Base-by-base conservation (phyloP, 1,284 basidiomycete genomes). In the Abortiporus biennis region DNA sequence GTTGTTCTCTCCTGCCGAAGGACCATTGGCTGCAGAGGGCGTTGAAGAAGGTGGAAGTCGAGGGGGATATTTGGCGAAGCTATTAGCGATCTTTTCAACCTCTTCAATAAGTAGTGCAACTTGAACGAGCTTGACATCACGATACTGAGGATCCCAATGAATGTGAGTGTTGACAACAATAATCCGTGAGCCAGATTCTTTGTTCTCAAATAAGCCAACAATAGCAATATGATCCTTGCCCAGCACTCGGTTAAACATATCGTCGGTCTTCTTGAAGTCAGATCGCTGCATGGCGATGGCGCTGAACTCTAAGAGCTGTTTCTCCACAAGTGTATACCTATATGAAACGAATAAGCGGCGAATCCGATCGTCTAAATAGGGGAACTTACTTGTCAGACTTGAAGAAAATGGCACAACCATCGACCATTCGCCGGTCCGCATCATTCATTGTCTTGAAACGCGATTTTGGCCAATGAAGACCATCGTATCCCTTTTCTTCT, bases 211-310 rank as follows among this genome's bases (percentile, higher is more conserved):
- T 34, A 92, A 74, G 49, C 85, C 85, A 38, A 95, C 74, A 48
- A 94, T 81, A 29, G 92, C 93, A 51, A 99, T 92, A 60, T 98
- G 85, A 66, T 98, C 96, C 62, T 94, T 92, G 49, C 88, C 89
- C 60, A 97, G 81, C 45, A 99, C 92, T 40, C 96, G 90, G 61
- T 98, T 98, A 76, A 98, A 99, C 92, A 99, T 95, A 67, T 98
- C 95, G 58, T 99, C 93, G 3, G 94, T 96, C 72, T 93, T 95
- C 68, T 95, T 93, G 69, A 98, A 95, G 61, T 99, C 95, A 33
- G 85, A 78, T 39, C 92, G 84, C 57, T 92, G 87, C 74, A 98
- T 88, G 5, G 94, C 94, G 47, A 94, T 77, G 44, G 91, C 80
- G 63, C 87, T 92, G 69, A 95, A 99, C 63, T 99, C 96, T 61